Base-by-base conservation (phyloP, 2,329 filamentous ascomycete genomes). In the Kalmusia sp. region DNA sequence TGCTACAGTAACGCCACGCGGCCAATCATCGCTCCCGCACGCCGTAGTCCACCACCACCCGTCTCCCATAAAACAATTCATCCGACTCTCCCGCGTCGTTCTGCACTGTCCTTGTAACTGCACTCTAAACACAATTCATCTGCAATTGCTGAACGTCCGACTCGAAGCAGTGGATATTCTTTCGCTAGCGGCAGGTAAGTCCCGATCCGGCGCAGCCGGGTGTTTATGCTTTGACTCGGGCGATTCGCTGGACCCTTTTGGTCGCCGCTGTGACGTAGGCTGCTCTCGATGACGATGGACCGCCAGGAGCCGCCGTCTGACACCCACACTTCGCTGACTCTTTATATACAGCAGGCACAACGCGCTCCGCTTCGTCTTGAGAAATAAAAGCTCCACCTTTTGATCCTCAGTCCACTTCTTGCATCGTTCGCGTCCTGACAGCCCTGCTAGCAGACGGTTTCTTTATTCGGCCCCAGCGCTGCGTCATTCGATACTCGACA, bases 221-320 rank as follows among this genome's bases (percentile, higher is more conserved):
- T 33, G 38, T 27, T 28, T 14, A n/a, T 21, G 41, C 28, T 33
- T 24, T n/a, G n/a, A 24, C 14, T 30, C 17, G 4, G 24, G 41
- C 24, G 41, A 19, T 30, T 55, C 39, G 34, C 30, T 41, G 39
- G 31, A 27, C 38, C 22, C 31, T 21, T n/a, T 44, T 21, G n/a
- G 45, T 21, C 46, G 58, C n/a, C 15, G 30, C 31, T n/a, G 49
- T 64, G 61, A 65, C 62, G 59, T 62, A 61, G 40, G 41, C 22
- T 6, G n/a, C 9, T 37, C n/a, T 21, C 33, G 21, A 63, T 65
- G 61, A 64, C 59, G 60, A 59, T 56, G 52, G 37, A 19, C 27
- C 25, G 41, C 30, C 24, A 37, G 35, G 54, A 54, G 53, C 64
- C 60, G 58, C 62, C 55, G 8, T 27, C 22, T 47, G 22, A 37